Conservation (phyloP, 805 yeast genomes). For the Maudiozyma pseudohumilis region DNA sequence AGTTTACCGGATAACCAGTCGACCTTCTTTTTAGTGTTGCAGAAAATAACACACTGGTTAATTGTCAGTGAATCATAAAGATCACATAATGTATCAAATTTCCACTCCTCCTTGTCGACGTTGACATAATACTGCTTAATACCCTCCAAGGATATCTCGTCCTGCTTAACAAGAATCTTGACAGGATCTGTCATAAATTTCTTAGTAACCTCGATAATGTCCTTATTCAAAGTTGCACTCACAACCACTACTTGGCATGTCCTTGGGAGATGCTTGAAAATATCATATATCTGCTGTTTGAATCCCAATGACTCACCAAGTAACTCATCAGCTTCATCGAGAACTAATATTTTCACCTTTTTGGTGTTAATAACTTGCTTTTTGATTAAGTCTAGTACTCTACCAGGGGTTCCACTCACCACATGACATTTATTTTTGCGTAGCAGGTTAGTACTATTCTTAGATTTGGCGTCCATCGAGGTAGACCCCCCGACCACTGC, state of each 20-base stretch:
- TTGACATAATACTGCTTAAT: constrained; percentile 86
- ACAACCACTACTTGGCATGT: constrained; percentile 90
- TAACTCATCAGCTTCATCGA: constrained; percentile 97
- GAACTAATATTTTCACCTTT: constrained; percentile 72
- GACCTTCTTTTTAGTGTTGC: constrained; percentile 91
- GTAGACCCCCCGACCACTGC: constrained; percentile 81
- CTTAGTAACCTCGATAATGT: constrained; percentile 81
- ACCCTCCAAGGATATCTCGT: constrained; percentile 92
- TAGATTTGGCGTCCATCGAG: constrained; percentile 30
- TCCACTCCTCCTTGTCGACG: constrained; percentile 89
- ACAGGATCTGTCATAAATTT: constrained; percentile 94
- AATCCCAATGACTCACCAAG: constrained; percentile 79
- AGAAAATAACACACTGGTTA: constrained; percentile 95
- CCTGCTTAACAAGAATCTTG: constrained; percentile 87
- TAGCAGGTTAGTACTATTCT: constrained; percentile 68
- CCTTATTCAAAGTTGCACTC: constrained; percentile 89
- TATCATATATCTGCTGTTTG: constrained; percentile 91
- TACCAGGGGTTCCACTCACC: constrained; percentile 95
- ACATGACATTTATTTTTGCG: constrained; percentile 71
- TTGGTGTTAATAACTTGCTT: constrained; percentile 68
- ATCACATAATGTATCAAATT: constrained; percentile 90
- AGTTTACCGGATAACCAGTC: constrained; percentile 76
- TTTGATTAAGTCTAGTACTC: constrained; percentile 85
- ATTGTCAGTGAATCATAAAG: constrained; percentile 90
- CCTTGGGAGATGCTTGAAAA: constrained; percentile 79